Base-by-base conservation (phyloP, 768 basidiomycete species). In the Pholiota microspora region DNA sequence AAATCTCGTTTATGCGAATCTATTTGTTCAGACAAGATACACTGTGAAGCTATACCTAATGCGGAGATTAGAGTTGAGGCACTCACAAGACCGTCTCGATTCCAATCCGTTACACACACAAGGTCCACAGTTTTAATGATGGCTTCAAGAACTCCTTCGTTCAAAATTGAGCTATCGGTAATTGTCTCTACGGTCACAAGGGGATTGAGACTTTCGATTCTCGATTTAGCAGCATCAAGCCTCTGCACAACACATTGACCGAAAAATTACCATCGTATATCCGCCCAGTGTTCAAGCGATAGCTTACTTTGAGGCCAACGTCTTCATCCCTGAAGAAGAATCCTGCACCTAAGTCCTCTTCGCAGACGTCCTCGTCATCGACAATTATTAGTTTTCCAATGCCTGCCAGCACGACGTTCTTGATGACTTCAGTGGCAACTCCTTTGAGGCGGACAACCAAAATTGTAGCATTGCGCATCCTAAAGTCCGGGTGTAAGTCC, bases 351-450 rank as follows among this genome's bases (percentile, higher is more conserved):
- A 98, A 81, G 72, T 98, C 97, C 68, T 92, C 87, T 67, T 88
- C 85, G 16, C 74, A 65, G 29, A 99, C 91, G 10, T 80, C 73
- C 58, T 83, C 85, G 18, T 77, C 76, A 71, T 99, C 97, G 61
- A 92, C 79, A 35, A 98, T 79, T 56, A 97, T 76, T 57, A 99
- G 73, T 67, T 84, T 87, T 23, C 97, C 97, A 53, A 99, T 92
- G 35, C 97, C 97, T 8, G 97, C 92, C 45, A 99, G 81, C 15
- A 98, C 96, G 66, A 99, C 89, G 67, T 99, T 99, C 73, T 98
- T 99, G 71, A 98, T 89, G 13, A 88, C 83, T 69, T 99, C 97
- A 6, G 94, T 93, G 35, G 97, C 94, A 34, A 89, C 81, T 2
- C 94, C 92, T 40, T 82, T 80, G 36, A 97, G 77, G 32, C 82